Conservation (phyloP, 108 stramenopile genomes). For the Nannochloropsis gaditana region DNA sequence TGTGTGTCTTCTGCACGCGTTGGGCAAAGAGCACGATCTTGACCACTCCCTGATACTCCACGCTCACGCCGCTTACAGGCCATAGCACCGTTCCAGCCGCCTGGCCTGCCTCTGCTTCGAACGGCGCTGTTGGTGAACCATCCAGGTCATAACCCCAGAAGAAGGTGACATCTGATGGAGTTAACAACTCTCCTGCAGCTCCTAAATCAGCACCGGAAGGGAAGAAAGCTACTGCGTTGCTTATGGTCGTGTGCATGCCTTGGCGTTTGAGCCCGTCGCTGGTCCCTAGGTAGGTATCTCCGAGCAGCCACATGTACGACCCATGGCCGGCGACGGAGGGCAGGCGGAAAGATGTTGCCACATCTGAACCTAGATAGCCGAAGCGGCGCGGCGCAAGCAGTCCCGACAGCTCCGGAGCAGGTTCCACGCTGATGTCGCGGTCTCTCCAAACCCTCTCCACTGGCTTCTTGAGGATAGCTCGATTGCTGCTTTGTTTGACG, state of each 20-base stretch:
- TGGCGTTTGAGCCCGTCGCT: neutral
- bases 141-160: neutral
- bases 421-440: neutral
- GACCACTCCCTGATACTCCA: neutral
- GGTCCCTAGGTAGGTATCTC: constrained; percentile 21
- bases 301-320: constrained; percentile 18
- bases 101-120: neutral
- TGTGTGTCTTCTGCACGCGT: constrained; percentile 1
- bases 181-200: neutral
- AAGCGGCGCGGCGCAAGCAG: neutral
- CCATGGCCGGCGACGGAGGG: neutral
- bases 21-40: constrained; percentile 2
- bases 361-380: neutral
- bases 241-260: neutral
- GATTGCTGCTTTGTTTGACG: neutral
- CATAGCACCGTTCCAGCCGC: constrained; percentile 10
- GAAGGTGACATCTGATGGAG: neutral
- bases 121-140: neutral
- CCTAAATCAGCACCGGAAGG: constrained; percentile 10
- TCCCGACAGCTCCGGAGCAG: neutral
- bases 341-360: neutral
- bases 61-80: neutral
- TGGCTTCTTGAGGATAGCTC: constrained; percentile 9
- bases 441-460: neutral
- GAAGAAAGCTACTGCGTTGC: neutral